Evolutionary conservation across 768 basidiomycete genomes (phyloP).

Genomic region (Termitomyces heimii): DNA sequence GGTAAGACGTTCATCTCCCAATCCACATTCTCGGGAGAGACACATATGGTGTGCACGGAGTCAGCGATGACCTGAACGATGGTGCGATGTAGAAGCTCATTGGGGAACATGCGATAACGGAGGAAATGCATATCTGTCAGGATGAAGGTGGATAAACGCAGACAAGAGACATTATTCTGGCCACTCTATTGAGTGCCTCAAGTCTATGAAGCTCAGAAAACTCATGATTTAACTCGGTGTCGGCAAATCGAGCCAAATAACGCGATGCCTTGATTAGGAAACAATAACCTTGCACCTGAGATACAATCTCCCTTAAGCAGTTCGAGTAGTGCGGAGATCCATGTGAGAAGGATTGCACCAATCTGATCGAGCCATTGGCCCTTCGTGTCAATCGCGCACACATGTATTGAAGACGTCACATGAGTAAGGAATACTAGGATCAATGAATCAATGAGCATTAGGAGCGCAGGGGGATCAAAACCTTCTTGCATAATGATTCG

Average conservation of each 20-base stretch:
- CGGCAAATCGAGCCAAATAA: constrained; percentile 3
- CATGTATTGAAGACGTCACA: background rate
- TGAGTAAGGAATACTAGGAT: background rate
- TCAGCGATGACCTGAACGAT: constrained; percentile 23
- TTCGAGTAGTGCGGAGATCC: background rate
- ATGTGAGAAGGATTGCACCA: background rate
- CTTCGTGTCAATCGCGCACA: background rate
- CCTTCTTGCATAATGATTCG: background rate
- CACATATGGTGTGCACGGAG: constrained; percentile 27
- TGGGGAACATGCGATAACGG: constrained; percentile 20
- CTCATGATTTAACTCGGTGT: background rate
- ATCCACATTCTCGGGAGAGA: constrained; percentile 21
- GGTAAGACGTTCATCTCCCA: constrained; percentile 28
- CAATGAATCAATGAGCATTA: background rate
- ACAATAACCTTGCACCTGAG: no score
- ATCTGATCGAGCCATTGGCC: background rate
- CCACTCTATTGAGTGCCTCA: background rate
- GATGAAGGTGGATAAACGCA: background rate
- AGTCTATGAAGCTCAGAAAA: background rate
- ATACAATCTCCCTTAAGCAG: no score
- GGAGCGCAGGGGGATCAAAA: background rate
- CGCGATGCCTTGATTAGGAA: background rate
- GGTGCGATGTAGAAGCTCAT: constrained; percentile 30
- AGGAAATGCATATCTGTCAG: background rate
- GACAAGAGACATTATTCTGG: background rate